Percentiles rank a stretch among this genome's conserved stretches.
These are phyloP conservation scores for Juglanconis oblonga DNA, from an alignment of 2,329 filamentous ascomycete genomes.

Conservation along the genomic window DNA sequence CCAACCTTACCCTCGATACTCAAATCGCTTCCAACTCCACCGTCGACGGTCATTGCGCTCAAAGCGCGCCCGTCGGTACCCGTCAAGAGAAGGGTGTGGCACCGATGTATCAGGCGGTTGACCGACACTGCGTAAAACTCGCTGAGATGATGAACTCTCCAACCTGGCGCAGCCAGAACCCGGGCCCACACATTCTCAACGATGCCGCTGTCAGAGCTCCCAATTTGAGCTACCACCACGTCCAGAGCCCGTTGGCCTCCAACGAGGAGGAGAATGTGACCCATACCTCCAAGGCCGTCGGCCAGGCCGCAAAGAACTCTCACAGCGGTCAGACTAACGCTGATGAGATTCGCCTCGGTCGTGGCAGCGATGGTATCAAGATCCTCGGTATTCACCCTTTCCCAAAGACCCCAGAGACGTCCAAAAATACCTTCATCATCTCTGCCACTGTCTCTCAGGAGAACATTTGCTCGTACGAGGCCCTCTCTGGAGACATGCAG, in stretches of 20 bases:
- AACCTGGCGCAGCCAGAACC: slow-evolving; percentile 16
- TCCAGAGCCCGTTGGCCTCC: not conserved
- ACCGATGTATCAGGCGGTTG: slow-evolving; percentile 7
- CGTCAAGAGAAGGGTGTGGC: slow-evolving; percentile 8
- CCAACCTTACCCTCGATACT: slow-evolving; percentile 13
- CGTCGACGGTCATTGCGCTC: not conserved
- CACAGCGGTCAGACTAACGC: not conserved
- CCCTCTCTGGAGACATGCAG: not conserved
- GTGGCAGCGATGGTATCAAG: slow-evolving; percentile 7
- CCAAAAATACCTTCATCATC: slow-evolving; percentile 12
- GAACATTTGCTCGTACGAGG: not conserved
- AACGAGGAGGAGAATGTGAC: not conserved
- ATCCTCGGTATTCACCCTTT: slow-evolving; percentile 11
- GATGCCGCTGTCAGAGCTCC: not conserved
- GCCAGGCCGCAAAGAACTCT: not conserved
- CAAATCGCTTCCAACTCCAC: not conserved
- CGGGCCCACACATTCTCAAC: not conserved
- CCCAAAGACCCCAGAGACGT: not conserved
- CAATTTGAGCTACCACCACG: not conserved
- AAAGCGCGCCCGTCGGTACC: slow-evolving; percentile 14
- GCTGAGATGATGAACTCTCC: slow-evolving; percentile 15
- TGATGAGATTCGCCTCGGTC: not conserved
- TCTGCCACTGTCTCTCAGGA: slow-evolving; percentile 4
- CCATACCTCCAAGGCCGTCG: too few species aligned
- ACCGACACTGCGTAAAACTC: slow-evolving; percentile 12